Conservation (phyloP, 306 rosid species). For the Cicer judaicum region DNA sequence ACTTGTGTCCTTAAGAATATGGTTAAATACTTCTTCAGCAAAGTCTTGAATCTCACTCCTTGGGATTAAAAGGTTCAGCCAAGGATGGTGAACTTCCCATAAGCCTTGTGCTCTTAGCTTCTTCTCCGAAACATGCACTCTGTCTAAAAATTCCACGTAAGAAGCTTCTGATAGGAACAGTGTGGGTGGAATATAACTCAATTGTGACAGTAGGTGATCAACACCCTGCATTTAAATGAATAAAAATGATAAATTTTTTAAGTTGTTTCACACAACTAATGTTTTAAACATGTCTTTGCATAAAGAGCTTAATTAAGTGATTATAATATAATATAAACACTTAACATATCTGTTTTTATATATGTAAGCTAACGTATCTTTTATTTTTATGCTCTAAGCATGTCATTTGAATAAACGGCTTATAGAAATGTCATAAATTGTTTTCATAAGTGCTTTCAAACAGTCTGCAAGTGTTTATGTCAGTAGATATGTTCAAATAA, state of each 20-base stretch:
- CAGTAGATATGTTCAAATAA: too few species aligned
- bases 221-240: constrained; percentile 63
- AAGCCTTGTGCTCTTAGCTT: constrained; percentile 73
- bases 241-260: constrained; percentile 4
- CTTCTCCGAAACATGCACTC: constrained; percentile 79
- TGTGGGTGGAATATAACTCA: constrained; percentile 70
- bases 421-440: too few species aligned
- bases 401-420: too few species aligned
- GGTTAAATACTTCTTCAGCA: constrained; percentile 72
- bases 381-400: too few species aligned
- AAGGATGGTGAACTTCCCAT: constrained; percentile 97
- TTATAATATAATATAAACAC: neutral
- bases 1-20: constrained; percentile 66
- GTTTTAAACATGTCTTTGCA: neutral
- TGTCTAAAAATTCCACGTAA: constrained; percentile 79
- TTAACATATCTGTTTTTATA: too few species aligned
- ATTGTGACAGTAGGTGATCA: constrained; percentile 60
- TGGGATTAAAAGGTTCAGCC: constrained; percentile 87
- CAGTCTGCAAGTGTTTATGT: too few species aligned
- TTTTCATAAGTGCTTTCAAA: too few species aligned
- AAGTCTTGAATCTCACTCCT: constrained; percentile 68
- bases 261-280: neutral
- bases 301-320: too few species aligned
- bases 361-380: too few species aligned
- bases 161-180: constrained; percentile 83